Evolutionary conservation across 331 rosid species (phyloP).

Genomic region (Cydonia oblonga): DNA sequence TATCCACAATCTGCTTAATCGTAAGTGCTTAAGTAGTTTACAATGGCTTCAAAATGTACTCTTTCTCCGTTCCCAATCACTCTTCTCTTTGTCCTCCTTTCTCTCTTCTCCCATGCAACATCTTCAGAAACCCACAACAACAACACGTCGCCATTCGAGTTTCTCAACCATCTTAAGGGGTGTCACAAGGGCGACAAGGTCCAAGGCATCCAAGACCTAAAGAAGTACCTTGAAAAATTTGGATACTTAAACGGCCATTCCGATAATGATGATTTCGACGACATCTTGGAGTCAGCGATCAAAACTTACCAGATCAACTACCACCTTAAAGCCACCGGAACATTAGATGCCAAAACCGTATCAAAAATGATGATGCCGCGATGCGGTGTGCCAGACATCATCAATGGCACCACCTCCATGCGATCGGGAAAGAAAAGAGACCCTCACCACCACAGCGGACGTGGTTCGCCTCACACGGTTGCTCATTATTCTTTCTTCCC

Average conservation of each 20-base stretch:
- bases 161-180: slow-evolving; percentile 22
- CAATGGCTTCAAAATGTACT: neutral
- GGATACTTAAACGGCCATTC: slow-evolving; percentile 21
- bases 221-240: slow-evolving; percentile 10
- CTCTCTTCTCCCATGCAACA: neutral
- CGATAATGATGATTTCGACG: slow-evolving; percentile 8
- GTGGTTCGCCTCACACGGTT: neutral
- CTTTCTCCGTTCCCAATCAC: neutral
- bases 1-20: neutral
- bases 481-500: slow-evolving; percentile 13
- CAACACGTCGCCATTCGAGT: neutral
- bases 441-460: neutral
- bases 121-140: neutral
- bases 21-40: too few relatives aligned
- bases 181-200: slow-evolving; percentile 5
- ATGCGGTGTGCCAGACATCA: slow-evolving; percentile 24
- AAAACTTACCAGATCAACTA: slow-evolving; percentile 12
- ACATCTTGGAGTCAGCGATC: slow-evolving; percentile 11
- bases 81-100: neutral
- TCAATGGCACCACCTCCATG: slow-evolving; percentile 18
- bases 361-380: slow-evolving; percentile 17
- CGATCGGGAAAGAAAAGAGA: neutral
- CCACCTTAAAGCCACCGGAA: slow-evolving; percentile 14
- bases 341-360: slow-evolving; percentile 7
- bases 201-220: slow-evolving; percentile 18